Evolutionary conservation across 345 rosid genomes (phyloP), one percentile per base, ranked within the genome.

Genomic region (Bruguiera sexangula): DNA sequence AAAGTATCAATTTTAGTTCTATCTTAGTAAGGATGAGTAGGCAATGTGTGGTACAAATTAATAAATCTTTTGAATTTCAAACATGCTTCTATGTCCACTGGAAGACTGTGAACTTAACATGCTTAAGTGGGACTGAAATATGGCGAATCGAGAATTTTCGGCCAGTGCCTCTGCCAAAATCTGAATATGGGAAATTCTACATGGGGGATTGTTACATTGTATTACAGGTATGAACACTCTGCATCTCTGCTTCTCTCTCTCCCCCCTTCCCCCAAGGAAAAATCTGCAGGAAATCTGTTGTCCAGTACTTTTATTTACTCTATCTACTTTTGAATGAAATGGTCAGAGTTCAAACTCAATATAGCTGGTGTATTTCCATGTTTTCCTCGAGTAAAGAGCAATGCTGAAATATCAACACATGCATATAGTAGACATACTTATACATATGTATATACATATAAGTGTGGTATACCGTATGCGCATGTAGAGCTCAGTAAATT

Each of bases 121-220:
- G 77, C 60, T 69, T 7, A 74, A 95, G 99, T 57, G 99, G 99
- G 64, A 85, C 84, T 80, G 99, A 95, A 68, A 92, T 92, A 63
- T 95, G 99, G 99, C 87, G 98, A 77, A 90, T 92, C 37, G 99
- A 95, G 86, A 80, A 95, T 75, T 95, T 95, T 82, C 89, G 85
- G 76, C 96, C 96, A 30, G 93, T 88, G 68, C 87, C 84, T 31
- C 75, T 95, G 76, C 96, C 96, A 5, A 92, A 88, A 73, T 81
- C 98, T 37, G 96, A 90, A 60, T 69, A 92, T 84, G 99, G 99
- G 71, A 95, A 95, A 77, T 95, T 95, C 83, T 92, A 90, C 78
- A 84, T 82, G 85, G 99, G 99, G 51, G 99, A 95, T 84, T 79
- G 82, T 46, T 95, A 95, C 87, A 90, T 95, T 71, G 80, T 95